Base-by-base conservation (phyloP, 228 moss, liverwort and hornwort species). In the Sphagnum magellanicum region DNA sequence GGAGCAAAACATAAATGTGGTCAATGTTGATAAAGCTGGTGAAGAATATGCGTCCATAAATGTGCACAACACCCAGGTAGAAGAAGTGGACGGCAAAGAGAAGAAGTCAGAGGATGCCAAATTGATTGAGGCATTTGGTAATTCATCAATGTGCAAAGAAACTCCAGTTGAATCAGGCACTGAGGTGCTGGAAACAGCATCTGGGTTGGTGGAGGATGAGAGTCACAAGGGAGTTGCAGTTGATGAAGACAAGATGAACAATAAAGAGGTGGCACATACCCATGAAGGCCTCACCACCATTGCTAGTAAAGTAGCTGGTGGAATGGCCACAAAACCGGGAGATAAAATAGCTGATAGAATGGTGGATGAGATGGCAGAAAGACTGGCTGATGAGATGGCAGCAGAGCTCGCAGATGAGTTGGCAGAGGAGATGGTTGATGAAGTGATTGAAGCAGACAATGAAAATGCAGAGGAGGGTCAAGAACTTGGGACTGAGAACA, bases 171-270 rank as follows among this genome's bases (percentile, higher is more conserved):
- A 79, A 61, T 69, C 74, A 49, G 70, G 62, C 8, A 72, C 52
- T 4, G 59, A 79, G 64, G 64, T 74, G 53, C 71, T 32, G 32
- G 32, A 32, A 77, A 81, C 83, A 53, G 78, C 79, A 6, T 79
- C 76, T 67, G 68, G 74, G 63, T 72, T 83, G 82, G 79, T 82
- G 5, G 89, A 90, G 61, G 81, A 82, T 11, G 77, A 32, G 3
- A 3, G 32, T 32, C 3, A 32, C 32, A 32, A 32, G 32, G 32
- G 32, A 32, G 32, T 32, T 32, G 32, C 32, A 32, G 32, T 32
- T 32, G 32, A 32, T 32, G 32, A 32, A 32, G 32, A 32, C 2
- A 32, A 32, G 32, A 32, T 32, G 32, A 32, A 32, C 32, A 32
- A 32, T 32, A 32, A 32, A 32, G 32, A 32, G 32, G 32, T 32